Conservation (phyloP, 257 asterid genomes). For the Solanum virginianum region DNA sequence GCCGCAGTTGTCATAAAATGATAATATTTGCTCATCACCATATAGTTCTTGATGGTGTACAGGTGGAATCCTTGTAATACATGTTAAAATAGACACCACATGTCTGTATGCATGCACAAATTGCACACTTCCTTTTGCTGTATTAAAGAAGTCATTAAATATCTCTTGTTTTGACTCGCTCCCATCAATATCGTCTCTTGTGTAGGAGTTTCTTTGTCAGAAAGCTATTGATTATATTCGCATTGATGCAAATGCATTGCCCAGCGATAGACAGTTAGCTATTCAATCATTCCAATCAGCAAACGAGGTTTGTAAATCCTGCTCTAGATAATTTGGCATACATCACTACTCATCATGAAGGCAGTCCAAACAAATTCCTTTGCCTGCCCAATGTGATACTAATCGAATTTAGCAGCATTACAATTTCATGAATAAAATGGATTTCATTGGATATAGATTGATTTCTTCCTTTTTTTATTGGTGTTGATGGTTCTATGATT, state of each 20-base stretch:
- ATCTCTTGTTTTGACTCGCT: neutral
- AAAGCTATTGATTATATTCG: conserved; percentile 70
- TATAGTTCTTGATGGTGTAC: conserved; percentile 85
- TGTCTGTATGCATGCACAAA: neutral
- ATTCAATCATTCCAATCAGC: conserved; percentile 70
- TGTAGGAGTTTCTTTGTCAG: conserved; percentile 68
- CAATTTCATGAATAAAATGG: neutral
- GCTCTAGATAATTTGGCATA: neutral
- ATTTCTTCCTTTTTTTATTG: neutral
- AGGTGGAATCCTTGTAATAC: conserved; percentile 35
- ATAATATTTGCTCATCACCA: conserved; percentile 95
- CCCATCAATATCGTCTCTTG: neutral
- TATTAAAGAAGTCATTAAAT: neutral
- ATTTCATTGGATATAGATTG: neutral
- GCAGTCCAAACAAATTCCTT: neutral
- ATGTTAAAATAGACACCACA: neutral
- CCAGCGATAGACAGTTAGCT: conserved; percentile 62
- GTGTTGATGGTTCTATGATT: neutral
- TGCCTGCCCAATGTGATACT: neutral
- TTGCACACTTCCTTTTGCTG: neutral
- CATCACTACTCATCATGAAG: neutral
- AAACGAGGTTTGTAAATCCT: conserved; percentile 39
- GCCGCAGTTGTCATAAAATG: conserved; percentile 71
- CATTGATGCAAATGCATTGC: conserved; percentile 53
- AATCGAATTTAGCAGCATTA: neutral